Base-by-base conservation (phyloP, 176 grass and related monocot genomes). In the Neostapfia colusana region DNA sequence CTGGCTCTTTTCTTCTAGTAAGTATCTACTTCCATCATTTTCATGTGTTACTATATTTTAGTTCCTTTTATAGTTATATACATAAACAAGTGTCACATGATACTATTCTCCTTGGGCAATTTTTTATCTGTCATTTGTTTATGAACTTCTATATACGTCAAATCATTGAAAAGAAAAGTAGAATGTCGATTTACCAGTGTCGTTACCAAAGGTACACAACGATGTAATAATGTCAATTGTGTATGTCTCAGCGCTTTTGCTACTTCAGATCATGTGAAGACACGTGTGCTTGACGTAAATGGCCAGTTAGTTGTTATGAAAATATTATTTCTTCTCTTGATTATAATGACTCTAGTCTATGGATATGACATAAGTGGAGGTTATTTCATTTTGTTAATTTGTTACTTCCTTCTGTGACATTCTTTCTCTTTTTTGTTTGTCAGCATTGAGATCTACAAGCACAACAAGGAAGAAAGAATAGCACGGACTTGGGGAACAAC, bases 401-500 rank as follows among this genome's bases (percentile, higher is more conserved):
- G 10, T 2, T 50, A 27, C 26, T 62, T 20, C 39, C 20, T 40
- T 6, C 12, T 71, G 34, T 87, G 40, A 88, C 71, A 71, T 25
- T 11, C 5, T 35, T 39, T 55, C 17, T 41, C 12, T 35, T 39
- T 21, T 79, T 61, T 67, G 65, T 31, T 31, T 31, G 31, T 85
- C 89, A 99, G 95, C 82, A 99, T 99, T 77, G 91, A 99, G 83
- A 99, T 99, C 49, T 99, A 99, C 89, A 99, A 90, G 55, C 91
- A 95, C 64, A 99, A 99, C 31, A 99, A 99, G 75, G 95, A 99
- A 99, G 95, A 99, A 99, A 82, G 91, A 82, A 92, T 95, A 78
- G 95, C 95, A 68, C 74, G 95, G 76, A 95, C 91, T 73, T 99
- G 95, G 95, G 95, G 95, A 61, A 99, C 95, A 70, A 90, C 82